Evolutionary conservation across 2,329 filamentous ascomycete species (phyloP), one percentile per base, ranked within the genome.

Genomic region (Botryotinia narcissicola): DNA sequence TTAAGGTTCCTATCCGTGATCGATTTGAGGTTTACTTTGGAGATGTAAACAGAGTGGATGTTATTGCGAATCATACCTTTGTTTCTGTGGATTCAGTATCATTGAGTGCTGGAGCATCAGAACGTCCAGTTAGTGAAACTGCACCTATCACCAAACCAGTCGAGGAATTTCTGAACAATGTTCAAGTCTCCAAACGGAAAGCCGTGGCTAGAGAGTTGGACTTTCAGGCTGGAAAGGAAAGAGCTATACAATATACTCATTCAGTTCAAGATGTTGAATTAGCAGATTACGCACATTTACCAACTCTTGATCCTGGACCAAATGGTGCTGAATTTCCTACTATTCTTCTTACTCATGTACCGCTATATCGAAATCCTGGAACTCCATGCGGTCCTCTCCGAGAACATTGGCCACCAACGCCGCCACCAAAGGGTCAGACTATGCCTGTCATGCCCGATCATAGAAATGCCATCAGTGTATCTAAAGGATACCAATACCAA

Each of bases 51-150:
- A 87, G 93, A 14, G 90, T 99, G 32, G 94, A 98, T 81, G 87
- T 98, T 8, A 87, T 98, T 71, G 96, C 93, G 20, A 99, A 99
- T 80, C 96, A 99, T 81, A 97, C 94, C 0, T 94, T 99, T 80
- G 93, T 99, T 32, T 97, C 94, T 0, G 87, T 99, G 12, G 96
- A 99, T 81, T 89, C 92, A 0, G 91, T 97, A 7, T 98, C 95
- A 0, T 83, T 98, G 78, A 97, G 94, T 80, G 95, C 96, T 4
- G 87, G 81, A 62, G 85, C 85, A 2, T 88, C 88, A 3, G 81
- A 84, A 42, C 72, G 72, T n/a, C 72, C 72, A 48, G 37, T 59
- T 66, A 84, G 85, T 54, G 83, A 85, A 69, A 81, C 83, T 8
- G 83, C 87, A 70, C 87, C 89, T 57, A 92, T 98, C 29, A 97